A percentile compares a stretch with the other conserved stretches of the same genome.
These are phyloP conservation scores for Didymella exigua DNA, from an alignment of 2,329 filamentous ascomycete species.

Conservation along the genomic window DNA sequence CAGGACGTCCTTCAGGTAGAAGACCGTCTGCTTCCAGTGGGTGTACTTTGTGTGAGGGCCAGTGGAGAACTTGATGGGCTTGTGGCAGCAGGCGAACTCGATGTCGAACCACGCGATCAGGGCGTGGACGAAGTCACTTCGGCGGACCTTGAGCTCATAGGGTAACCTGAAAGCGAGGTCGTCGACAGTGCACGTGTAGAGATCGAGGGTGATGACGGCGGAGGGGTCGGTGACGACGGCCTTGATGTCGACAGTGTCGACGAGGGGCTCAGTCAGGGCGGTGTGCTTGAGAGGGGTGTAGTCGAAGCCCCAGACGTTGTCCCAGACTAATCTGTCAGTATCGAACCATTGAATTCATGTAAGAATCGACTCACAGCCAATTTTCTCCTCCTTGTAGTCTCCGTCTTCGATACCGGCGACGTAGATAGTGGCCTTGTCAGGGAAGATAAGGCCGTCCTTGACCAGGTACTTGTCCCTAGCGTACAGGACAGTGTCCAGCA, in stretches of 20 bases:
- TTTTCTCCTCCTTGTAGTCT: constrained; percentile 99
- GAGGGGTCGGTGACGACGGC: constrained; percentile 93
- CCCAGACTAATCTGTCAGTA: constrained; percentile 74
- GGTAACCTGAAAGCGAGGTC: constrained; percentile 84
- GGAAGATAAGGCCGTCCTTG: constrained; percentile 92
- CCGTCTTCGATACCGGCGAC: constrained; percentile 97
- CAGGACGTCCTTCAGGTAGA: constrained; percentile 92
- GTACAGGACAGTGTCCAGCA: constrained; percentile 97
- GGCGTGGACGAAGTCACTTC: constrained; percentile 94
- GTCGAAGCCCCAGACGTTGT: constrained; percentile 98
- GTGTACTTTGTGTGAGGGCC: constrained; percentile 99
- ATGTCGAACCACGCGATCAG: constrained; percentile 99
- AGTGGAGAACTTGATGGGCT: constrained; percentile 94
- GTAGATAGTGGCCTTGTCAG: constrained; percentile 97
- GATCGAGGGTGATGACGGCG: constrained; percentile 83
- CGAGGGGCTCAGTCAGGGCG: constrained; percentile 91
- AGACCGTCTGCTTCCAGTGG: constrained; percentile 99
- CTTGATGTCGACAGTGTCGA: constrained; percentile 97
- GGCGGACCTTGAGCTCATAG: constrained; percentile 76
- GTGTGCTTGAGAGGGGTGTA: constrained; percentile 93
- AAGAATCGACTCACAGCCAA: constrained; percentile 72
- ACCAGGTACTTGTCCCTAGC: constrained; percentile 90
- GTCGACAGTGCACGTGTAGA: constrained; percentile 83
- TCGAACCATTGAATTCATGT: not conserved
- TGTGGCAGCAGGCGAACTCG: constrained; percentile 97